Base-by-base conservation (phyloP, 805 yeast species). In the Candida boleticola region DNA sequence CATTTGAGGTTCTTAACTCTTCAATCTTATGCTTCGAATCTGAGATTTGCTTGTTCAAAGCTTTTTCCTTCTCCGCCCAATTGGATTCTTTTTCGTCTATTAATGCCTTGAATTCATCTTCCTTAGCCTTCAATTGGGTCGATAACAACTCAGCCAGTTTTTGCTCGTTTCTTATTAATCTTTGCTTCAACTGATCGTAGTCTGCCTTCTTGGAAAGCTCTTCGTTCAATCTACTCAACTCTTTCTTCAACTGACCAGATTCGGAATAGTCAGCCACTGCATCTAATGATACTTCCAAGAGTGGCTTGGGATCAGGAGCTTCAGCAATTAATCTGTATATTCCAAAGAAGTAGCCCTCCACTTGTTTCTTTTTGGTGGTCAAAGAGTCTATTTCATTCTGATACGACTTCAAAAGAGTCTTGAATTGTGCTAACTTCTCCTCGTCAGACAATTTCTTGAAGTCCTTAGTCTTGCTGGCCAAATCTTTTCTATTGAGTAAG, bases 251-350 rank as follows among this genome's bases (percentile, higher is more conserved):
- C 7, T 62, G 61, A 3, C 72, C 74, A 5, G 75, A 64, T 40
- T 85, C 88, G 17, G 74, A 68, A 1, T 74, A 68, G 16, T 77
- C 74, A 3, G 74, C 61, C 5, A 84, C 78, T 4, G 87, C 77
- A 38, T 82, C 87, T 21, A 85, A 57, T 1, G 90, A 79, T 29
- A 80, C 74, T 51, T 85, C 85, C 44, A 92, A 65, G 32, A 90
- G 61, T 3, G 96, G 95, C 47, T 76, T 79, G 1, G 98, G 98
- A 64, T 92, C 97, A 0, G 97, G 97, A 0, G 95, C 90, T 59
- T 90, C 96, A 4, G 89, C 87, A 4, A 92, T 66, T 13, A 80
- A 71, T 42, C 87, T 71, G 66, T 92, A 92, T 18, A 87, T 71
- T 16, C 82, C 80, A 58, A 89, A 78, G 54, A 93, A 84, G 23